These are phyloP conservation scores for Adansonia gregorii DNA, from an alignment of 441 rosid species.

Conservation along the genomic window DNA sequence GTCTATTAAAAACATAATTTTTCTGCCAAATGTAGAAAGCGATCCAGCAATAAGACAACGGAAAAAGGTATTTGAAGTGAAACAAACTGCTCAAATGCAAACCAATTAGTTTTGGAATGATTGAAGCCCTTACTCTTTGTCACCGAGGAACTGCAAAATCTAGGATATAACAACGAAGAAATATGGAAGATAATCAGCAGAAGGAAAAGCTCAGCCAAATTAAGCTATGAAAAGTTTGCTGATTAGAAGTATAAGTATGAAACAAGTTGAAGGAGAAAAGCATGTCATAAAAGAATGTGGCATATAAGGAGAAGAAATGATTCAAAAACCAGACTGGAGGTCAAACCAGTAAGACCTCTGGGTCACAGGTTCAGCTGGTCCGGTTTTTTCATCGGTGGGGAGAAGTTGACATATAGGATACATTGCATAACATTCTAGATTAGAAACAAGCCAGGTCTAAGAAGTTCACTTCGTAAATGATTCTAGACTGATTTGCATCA, in stretches of 20 bases:
- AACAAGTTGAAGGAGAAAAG: slow-evolving; percentile 14
- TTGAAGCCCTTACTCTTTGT: slow-evolving; percentile 38
- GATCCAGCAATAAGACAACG: slow-evolving; percentile 5
- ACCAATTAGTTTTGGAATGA: slow-evolving; percentile 33
- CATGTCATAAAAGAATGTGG: not conserved
- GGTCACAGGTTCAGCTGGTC: no score
- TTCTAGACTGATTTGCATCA: not conserved
- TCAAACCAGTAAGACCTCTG: no score
- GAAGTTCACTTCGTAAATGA: not conserved
- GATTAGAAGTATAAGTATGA: slow-evolving; percentile 10
- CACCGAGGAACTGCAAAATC: slow-evolving; percentile 95
- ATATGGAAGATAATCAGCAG: slow-evolving; percentile 38
- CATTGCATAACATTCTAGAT: not conserved
- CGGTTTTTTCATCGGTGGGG: no score
- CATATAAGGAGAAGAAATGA: not conserved
- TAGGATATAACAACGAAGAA: slow-evolving; percentile 46
- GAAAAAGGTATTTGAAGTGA: slow-evolving; percentile 19
- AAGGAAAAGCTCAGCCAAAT: slow-evolving; percentile 19
- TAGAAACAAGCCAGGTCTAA: not conserved
- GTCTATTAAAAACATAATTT: not conserved
- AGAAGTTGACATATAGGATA: slow-evolving; percentile 17
- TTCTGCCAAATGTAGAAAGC: slow-evolving; percentile 5
- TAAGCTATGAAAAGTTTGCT: not conserved
- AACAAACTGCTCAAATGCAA: slow-evolving; percentile 32
- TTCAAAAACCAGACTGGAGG: no score